Base-by-base conservation (phyloP, 2,329 filamentous ascomycete genomes). In the Zymoseptoria crescenta region DNA sequence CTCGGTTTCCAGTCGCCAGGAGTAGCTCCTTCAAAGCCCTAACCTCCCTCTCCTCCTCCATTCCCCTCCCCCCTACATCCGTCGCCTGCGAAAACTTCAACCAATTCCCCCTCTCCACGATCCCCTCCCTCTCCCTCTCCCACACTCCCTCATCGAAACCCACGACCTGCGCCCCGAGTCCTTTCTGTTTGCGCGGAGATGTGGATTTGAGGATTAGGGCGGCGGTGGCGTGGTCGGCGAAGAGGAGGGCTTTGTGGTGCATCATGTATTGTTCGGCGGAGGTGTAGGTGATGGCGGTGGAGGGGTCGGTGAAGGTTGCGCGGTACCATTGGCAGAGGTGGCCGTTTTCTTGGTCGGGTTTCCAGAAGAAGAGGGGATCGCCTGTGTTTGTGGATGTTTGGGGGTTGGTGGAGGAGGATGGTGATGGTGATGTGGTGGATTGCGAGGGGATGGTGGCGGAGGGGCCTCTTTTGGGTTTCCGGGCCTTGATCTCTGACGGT, bases 181-280 rank as follows among this genome's bases (percentile, higher is more conserved):
- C 27, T 41, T 64, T 64, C 24, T 63, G 61, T 30, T 62, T 57
- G 19, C 56, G 41, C 0, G 61, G 57, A 1, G 55, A 59, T 3
- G 27, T 54, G 2, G 48, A 16, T 1, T 48, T 49, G 48, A 62
- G 51, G 24, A 63, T 59, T 30, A 58, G 6, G 3, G 49, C 54
- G 1, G 61, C 59, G 28, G 52, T 57, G 9, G 24, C 45, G 27
- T 4, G 2, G 52, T 65, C 63, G 16, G 52, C 35, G 57, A 63
- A 63, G 1, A 55, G 29, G 19, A 59, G 49, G 2, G 65, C 62
- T 56, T 65, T 67, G 8, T 58, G 52, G 41, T 61, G 64, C 65
- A 66, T 65, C 64, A 63, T 66, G 8, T 51, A 65, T 30, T 66
- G 65, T 52, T 64, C 64, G 3, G 60, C 57, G 54, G 62, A 61